Evolutionary conservation across 1,284 basidiomycete species (phyloP).

Genomic region (Fomes fomentarius): DNA sequence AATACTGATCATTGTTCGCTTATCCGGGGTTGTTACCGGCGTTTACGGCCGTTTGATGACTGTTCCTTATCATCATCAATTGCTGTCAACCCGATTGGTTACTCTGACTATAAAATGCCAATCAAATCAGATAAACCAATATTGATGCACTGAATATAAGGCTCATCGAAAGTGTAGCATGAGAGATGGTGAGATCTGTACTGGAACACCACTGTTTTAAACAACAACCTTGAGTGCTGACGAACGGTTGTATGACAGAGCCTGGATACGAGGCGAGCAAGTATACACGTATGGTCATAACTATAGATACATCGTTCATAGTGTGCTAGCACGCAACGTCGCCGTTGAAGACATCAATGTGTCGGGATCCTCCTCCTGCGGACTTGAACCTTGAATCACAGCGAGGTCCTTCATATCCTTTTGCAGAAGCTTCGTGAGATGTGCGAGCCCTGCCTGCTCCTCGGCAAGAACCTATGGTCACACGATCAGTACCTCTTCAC

Average conservation of each 20-base stretch:
- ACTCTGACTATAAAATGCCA: not conserved
- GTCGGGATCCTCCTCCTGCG: slow-evolving; percentile 39
- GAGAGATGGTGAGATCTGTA: no score
- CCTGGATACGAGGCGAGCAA: no score
- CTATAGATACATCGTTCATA: slow-evolving; percentile 3
- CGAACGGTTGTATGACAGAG: no score
- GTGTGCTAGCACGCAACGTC: slow-evolving; percentile 40
- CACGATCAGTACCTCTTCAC: slow-evolving; percentile 7
- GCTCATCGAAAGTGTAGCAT: no score
- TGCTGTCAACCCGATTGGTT: slow-evolving; percentile 1
- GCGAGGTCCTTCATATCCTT: slow-evolving; percentile 70
- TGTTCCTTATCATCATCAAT: not conserved
- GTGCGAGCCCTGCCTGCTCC: slow-evolving; percentile 80
- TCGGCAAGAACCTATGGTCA: slow-evolving; percentile 67
- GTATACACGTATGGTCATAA: no score
- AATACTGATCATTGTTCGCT: slow-evolving; percentile 1
- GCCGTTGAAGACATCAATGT: slow-evolving; percentile 32
- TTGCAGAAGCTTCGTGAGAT: slow-evolving; percentile 77
- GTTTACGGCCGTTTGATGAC: not conserved
- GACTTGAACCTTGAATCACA: slow-evolving; percentile 63
- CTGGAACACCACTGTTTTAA: no score
- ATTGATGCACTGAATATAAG: no score
- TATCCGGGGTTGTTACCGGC: slow-evolving; percentile 1
- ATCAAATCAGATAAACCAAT: not conserved
- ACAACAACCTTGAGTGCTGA: no score